These are phyloP conservation scores for Saraca asoca DNA, from an alignment of 331 rosid species.

Conservation along the genomic window DNA sequence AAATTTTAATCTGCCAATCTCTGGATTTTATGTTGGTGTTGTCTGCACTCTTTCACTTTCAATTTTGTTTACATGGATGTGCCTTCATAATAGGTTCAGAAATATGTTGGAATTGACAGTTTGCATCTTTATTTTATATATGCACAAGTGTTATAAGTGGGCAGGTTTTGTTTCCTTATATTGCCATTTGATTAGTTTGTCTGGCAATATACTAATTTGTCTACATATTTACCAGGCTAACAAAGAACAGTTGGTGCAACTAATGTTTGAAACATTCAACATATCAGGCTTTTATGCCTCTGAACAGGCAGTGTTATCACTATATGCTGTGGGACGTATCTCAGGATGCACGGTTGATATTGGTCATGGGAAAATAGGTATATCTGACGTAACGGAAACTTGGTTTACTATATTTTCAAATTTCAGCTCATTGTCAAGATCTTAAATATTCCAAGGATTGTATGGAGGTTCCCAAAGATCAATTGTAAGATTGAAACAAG, in stretches of 20 bases:
- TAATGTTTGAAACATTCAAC: conserved; percentile 96
- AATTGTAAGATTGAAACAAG: no score
- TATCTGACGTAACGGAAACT: conserved; percentile 24
- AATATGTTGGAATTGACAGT: not conserved
- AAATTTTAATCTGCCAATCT: not conserved
- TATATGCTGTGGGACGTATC: conserved; percentile 93
- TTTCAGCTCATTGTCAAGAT: not conserved
- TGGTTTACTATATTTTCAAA: not conserved
- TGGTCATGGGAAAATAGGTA: conserved; percentile 99
- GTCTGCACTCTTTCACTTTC: no score
- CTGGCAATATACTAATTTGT: conserved; percentile 3
- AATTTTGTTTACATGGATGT: no score
- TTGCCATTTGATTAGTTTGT: not conserved
- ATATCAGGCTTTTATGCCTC: conserved; percentile 99
- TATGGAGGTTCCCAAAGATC: no score
- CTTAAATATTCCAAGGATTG: no score
- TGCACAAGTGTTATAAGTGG: conserved; percentile 3
- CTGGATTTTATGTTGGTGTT: not conserved
- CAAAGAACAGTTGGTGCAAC: conserved; percentile 94
- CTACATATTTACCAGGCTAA: conserved; percentile 60
- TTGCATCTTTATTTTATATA: conserved; percentile 3
- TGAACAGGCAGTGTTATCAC: conserved; percentile 93
- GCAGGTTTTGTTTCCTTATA: conserved; percentile 11
- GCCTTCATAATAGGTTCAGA: no score
- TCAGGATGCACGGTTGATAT: conserved; percentile 98